Evolutionary conservation across 257 asterid genomes (phyloP).

Genomic region (Solanum infundibuliforme): DNA sequence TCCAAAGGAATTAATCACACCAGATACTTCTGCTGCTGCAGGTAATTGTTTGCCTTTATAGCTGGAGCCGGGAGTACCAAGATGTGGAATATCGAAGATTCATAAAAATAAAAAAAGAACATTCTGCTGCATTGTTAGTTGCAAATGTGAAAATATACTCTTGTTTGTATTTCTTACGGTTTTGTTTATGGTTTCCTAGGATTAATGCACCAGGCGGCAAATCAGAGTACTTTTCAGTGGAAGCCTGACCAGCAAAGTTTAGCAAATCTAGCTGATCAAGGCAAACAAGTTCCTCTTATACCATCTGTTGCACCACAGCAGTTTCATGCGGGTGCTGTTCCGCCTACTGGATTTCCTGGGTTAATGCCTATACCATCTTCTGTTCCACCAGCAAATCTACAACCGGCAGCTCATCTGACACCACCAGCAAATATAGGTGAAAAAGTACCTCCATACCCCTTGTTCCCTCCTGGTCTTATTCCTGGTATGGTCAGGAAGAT

Average conservation of each 20-base stretch:
- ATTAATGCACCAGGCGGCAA: conserved; percentile 33
- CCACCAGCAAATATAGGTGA: conserved; percentile 38
- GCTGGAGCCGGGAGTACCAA: neutral
- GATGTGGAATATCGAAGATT: neutral
- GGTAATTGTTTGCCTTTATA: conserved; percentile 24
- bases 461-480: conserved; percentile 94
- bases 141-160: neutral
- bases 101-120: neutral
- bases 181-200: conserved; percentile 8
- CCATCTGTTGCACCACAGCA: conserved; percentile 44
- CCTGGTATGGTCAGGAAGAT: conserved; percentile 97
- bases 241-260: conserved; percentile 41
- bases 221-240: conserved; percentile 39
- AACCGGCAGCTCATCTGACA: conserved; percentile 24
- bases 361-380: conserved; percentile 38
- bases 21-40: conserved; percentile 43
- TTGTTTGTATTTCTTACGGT: neutral
- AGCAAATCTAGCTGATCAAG: conserved; percentile 38
- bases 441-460: conserved; percentile 72
- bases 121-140: neutral
- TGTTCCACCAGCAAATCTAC: conserved; percentile 42
- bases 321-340: conserved; percentile 47
- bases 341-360: conserved; percentile 39
- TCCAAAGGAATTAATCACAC: conserved; percentile 29
- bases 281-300: conserved; percentile 48